These are phyloP conservation scores for Filosporella fistucella DNA, from an alignment of 495 filamentous ascomycete species.

Conservation along the genomic window DNA sequence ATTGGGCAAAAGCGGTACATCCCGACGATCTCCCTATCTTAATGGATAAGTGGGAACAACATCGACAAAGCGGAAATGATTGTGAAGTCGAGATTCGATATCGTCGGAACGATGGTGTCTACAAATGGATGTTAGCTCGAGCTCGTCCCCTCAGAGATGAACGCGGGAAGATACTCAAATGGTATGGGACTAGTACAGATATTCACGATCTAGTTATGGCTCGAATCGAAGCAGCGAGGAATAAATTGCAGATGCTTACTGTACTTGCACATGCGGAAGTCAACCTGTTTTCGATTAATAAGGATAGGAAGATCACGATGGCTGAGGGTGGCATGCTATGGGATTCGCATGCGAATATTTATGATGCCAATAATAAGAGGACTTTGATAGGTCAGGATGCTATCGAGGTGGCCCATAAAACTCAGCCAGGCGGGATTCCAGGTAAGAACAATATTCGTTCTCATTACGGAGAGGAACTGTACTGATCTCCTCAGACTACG, in stretches of 20 bases:
- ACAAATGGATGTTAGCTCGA: slow-evolving; percentile 65
- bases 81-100: slow-evolving; percentile 61
- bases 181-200: slow-evolving; percentile 66
- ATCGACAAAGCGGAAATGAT: slow-evolving; percentile 57
- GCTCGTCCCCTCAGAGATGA: slow-evolving; percentile 55
- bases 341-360: slow-evolving; percentile 27
- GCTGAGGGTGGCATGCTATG: slow-evolving; percentile 55
- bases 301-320: slow-evolving; percentile 47
- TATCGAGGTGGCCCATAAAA: not conserved
- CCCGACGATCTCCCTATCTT: slow-evolving; percentile 52
- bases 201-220: slow-evolving; percentile 58
- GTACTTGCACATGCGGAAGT: slow-evolving; percentile 62
- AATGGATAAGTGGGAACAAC: slow-evolving; percentile 45
- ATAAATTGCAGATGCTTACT: slow-evolving; percentile 51
- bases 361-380: slow-evolving; percentile 1
- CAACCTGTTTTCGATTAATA: slow-evolving; percentile 65
- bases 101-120: slow-evolving; percentile 52
- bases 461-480: too few species aligned
- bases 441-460: slow-evolving; percentile 14
- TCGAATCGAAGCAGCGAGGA: slow-evolving; percentile 50
- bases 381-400: slow-evolving; percentile 6
- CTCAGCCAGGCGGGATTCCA: slow-evolving; percentile 10
- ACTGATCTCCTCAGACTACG: slow-evolving; percentile 45
- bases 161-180: slow-evolving; percentile 57
- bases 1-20: slow-evolving; percentile 34